A percentile compares a stretch with the other conserved stretches of the same genome.
phyloP scores from a whole-genome alignment of 2,329 filamentous ascomycete genomes.

The Apiospora arundinis region DNA sequence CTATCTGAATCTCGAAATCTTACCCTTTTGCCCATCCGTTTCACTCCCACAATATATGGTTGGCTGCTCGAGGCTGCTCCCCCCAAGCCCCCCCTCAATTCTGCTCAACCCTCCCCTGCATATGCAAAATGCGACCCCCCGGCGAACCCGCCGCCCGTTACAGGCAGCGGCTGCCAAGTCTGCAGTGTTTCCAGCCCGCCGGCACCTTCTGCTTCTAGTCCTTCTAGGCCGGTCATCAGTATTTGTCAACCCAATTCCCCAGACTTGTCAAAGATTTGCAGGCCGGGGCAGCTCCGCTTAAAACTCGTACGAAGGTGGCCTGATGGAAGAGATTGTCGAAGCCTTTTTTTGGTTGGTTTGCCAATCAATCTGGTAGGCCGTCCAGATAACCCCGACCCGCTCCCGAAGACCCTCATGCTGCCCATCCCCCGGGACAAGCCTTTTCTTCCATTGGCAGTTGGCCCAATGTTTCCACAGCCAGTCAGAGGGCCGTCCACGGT shows the following conservation, averaged over 20 bases:
- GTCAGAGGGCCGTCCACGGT: neutral
- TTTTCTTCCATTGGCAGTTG: neutral
- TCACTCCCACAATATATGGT: neutral
- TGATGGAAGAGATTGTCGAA: neutral
- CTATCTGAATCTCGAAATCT: neutral
- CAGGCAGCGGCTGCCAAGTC: neutral
- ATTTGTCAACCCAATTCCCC: slow-evolving; percentile 17
- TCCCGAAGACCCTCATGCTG: neutral
- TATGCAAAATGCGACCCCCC: neutral
- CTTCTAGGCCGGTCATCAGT: neutral
- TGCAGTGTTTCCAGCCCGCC: slow-evolving; percentile 1
- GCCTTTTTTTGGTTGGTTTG: neutral
- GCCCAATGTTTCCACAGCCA: neutral
- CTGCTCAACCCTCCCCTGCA: neutral
- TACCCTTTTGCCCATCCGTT: neutral
- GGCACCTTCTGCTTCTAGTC: neutral
- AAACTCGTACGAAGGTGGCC: neutral
- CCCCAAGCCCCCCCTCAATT: neutral
- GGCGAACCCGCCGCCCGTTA: neutral
- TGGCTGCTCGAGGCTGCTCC: neutral
- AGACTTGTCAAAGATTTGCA: neutral
- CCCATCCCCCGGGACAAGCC: neutral
- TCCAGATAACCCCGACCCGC: neutral
- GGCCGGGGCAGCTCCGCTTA: slow-evolving; percentile 4
- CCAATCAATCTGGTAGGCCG: slow-evolving; percentile 9